Percentiles rank a stretch among this genome's conserved stretches.
Conservation (phyloP, 768 basidiomycete genomes). For the Rubroboletus pulcherrimus region DNA sequence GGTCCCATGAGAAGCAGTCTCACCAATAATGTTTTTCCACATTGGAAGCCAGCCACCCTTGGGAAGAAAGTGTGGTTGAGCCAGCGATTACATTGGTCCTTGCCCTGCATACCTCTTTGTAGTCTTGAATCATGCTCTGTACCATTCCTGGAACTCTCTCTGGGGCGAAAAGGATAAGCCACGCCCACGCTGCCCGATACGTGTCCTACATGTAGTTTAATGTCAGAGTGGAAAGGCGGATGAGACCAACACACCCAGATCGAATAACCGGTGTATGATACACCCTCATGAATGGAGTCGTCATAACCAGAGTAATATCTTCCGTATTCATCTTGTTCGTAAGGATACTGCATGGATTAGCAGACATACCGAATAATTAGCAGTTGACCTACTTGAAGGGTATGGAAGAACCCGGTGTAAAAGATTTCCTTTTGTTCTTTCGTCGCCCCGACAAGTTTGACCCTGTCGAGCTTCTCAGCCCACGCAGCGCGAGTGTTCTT, state of each 20-base stretch:
- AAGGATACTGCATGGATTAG: constrained; percentile 56
- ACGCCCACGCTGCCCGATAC: constrained; percentile 75
- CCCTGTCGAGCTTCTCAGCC: constrained; percentile 53
- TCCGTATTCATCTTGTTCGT: constrained; percentile 65
- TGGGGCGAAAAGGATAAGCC: constrained; percentile 72
- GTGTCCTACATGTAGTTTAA: constrained; percentile 53
- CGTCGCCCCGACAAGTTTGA: constrained; percentile 48
- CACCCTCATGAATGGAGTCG: constrained; percentile 55
- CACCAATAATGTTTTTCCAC: constrained; percentile 84
- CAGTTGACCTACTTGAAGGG: constrained; percentile 45
- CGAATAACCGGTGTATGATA: constrained; percentile 79
- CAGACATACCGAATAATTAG: not conserved
- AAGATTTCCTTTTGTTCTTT: constrained; percentile 46
- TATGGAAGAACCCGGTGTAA: constrained; percentile 63
- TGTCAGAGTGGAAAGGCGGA: not conserved
- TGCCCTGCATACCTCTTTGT: constrained; percentile 45
- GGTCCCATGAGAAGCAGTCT: constrained; percentile 3
- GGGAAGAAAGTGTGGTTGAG: not conserved
- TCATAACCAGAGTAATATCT: constrained; percentile 78
- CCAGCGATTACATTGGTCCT: not conserved
- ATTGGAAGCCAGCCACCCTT: constrained; percentile 82
- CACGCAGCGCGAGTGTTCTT: constrained; percentile 46
- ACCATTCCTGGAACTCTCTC: constrained; percentile 77
- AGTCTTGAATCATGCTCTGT: constrained; percentile 78
- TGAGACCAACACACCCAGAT: constrained; percentile 53